Evolutionary conservation across 2,329 filamentous ascomycete genomes (phyloP).

Genomic region (Gyromitra esculenta): DNA sequence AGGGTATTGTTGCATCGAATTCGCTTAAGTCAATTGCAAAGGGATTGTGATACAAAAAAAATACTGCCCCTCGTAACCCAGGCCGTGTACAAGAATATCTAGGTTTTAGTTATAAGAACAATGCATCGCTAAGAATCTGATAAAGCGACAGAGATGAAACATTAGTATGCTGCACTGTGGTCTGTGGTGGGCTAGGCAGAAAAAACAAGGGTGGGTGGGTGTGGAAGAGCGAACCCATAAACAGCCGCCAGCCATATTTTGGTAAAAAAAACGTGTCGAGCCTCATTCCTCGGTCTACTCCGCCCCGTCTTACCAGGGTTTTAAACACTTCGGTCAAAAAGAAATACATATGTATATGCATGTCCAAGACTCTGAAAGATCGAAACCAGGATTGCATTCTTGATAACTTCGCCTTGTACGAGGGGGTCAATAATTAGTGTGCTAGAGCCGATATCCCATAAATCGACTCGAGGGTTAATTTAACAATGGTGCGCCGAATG

Average conservation of each 20-base stretch:
- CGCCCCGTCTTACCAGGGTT: conserved; percentile 14
- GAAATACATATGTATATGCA: not conserved
- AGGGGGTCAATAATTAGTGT: not conserved
- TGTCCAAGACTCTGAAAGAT: not conserved
- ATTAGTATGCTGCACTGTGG: not conserved
- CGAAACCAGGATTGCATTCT: not conserved
- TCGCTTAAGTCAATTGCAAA: too few relatives aligned
- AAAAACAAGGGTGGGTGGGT: not conserved
- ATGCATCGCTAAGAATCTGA: not conserved
- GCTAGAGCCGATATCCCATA: not conserved
- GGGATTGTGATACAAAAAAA: too few relatives aligned
- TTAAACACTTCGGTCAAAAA: not conserved
- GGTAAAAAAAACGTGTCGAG: conserved; percentile 1
- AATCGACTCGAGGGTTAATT: not conserved
- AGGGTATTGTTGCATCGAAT: too few relatives aligned
- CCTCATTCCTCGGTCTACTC: conserved; percentile 11
- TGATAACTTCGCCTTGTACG: not conserved
- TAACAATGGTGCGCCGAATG: not conserved
- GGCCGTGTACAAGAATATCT: too few relatives aligned
- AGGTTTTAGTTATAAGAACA: too few relatives aligned
- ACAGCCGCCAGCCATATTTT: not conserved
- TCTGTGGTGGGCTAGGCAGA: not conserved
- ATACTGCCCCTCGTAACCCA: too few relatives aligned
- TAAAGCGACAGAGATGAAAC: not conserved
- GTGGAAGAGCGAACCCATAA: not conserved